A percentile compares a stretch with the other conserved stretches of the same genome.
phyloP scores from a whole-genome alignment of 1,139 yeast genomes.

The Candida dubliniensis region DNA sequence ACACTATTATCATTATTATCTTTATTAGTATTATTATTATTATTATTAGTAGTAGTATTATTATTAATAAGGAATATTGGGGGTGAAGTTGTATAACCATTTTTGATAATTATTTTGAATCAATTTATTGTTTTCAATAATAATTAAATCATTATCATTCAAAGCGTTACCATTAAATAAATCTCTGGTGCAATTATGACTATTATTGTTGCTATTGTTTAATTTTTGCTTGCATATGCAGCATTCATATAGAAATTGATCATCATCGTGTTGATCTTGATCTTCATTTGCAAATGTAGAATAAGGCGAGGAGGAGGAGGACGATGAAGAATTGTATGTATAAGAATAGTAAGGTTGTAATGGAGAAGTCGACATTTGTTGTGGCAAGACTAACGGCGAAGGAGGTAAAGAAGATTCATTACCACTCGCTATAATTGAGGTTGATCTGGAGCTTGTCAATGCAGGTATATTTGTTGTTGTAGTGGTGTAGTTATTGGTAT shows the following conservation, averaged over 20 bases:
- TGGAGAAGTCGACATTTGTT: constrained; percentile 1
- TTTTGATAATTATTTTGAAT: constrained; percentile 28
- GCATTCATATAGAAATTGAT: constrained; percentile 15
- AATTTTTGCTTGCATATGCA: constrained; percentile 16
- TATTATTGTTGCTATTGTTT: constrained; percentile 6
- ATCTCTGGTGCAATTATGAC: constrained; percentile 9
- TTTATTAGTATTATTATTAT: neutral
- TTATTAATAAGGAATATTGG: constrained; percentile 12
- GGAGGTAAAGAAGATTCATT: constrained; percentile 5
- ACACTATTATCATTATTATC: constrained; percentile 5
- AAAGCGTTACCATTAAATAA: neutral
- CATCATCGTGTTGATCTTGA: constrained; percentile 2
- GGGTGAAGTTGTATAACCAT: constrained; percentile 25
- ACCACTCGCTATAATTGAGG: constrained; percentile 4
- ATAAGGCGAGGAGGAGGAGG: no score
- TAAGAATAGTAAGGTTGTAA: neutral
- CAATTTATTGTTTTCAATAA: constrained; percentile 18
- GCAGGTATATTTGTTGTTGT: neutral
- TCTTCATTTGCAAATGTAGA: neutral
- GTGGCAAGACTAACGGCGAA: constrained; percentile 5
- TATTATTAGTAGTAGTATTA: neutral
- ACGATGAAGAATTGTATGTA: neutral
- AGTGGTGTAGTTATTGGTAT: neutral
- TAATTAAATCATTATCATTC: constrained; percentile 10
- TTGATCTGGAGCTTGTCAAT: neutral